phyloP scores from a whole-genome alignment of 2,329 filamentous ascomycete species.

The Lasiodiplodia hormozganensis region DNA sequence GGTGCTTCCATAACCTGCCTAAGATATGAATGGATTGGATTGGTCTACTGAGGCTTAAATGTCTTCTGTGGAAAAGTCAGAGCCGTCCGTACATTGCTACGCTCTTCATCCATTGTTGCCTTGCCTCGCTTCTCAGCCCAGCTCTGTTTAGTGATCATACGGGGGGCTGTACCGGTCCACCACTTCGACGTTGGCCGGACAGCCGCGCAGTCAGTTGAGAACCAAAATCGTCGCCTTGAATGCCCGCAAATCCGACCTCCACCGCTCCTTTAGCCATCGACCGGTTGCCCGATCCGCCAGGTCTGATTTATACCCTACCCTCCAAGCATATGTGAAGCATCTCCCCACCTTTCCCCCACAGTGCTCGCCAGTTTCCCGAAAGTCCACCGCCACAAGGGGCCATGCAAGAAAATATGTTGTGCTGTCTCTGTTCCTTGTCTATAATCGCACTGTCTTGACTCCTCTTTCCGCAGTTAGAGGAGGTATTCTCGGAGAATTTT shows the following conservation, averaged over 20 bases:
- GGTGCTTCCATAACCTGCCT: too few species aligned
- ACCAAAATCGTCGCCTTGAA: too few species aligned
- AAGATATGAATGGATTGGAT: too few species aligned
- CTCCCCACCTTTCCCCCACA: neutral
- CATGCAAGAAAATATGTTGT: neutral
- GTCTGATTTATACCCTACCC: conserved; percentile 70
- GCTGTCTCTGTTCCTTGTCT: neutral
- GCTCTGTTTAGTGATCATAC: neutral
- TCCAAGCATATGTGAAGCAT: conserved; percentile 63
- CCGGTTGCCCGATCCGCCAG: conserved; percentile 66
- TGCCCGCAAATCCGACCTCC: conserved; percentile 65
- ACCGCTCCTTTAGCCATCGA: conserved; percentile 65
- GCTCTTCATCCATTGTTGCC: neutral
- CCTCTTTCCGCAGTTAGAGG: conserved; percentile 69
- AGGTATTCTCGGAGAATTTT: conserved; percentile 62
- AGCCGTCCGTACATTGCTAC: neutral
- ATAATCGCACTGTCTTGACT: conserved; percentile 59
- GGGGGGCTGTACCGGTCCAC: neutral
- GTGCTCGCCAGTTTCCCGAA: neutral
- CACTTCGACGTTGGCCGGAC: too few species aligned
- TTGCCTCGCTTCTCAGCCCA: conserved; percentile 3
- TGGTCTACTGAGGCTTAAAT: too few species aligned
- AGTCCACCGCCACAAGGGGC: neutral
- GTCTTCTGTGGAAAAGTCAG: neutral
- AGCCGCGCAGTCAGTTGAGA: too few species aligned